phyloP scores from a whole-genome alignment of 2,329 filamentous ascomycete species.

The Diaporthe citri region DNA sequence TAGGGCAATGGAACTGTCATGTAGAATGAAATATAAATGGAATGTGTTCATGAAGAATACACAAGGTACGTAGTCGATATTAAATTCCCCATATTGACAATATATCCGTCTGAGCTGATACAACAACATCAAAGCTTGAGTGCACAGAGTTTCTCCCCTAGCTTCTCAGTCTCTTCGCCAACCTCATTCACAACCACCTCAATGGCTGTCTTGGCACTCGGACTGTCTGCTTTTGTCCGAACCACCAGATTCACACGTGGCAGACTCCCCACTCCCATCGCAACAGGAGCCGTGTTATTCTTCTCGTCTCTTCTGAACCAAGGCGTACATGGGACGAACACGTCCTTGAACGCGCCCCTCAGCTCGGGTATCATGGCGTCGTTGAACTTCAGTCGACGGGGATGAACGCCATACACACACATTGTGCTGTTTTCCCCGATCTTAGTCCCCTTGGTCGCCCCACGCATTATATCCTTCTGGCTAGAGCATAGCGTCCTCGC shows the following conservation, averaged over 20 bases:
- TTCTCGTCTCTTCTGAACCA: not conserved
- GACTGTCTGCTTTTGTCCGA: not conserved
- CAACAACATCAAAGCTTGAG: not conserved
- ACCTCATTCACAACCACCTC: not conserved
- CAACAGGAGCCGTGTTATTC: no score
- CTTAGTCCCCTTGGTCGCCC: not conserved
- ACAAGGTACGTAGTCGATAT: no score
- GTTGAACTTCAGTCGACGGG: not conserved
- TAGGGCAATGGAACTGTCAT: no score
- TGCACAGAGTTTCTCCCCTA: not conserved
- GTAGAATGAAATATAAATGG: no score
- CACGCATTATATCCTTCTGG: not conserved
- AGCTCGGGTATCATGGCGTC: not conserved
- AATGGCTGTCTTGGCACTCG: no score
- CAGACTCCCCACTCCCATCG: no score
- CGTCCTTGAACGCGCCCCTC: slow-evolving; percentile 7
- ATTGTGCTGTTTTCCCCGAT: not conserved
- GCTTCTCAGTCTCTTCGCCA: not conserved
- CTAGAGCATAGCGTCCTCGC: not conserved
- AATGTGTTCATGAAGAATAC: no score
- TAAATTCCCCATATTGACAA: no score
- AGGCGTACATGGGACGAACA: slow-evolving; percentile 2
- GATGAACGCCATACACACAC: slow-evolving; percentile 1
- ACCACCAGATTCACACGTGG: no score
- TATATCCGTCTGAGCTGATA: no score